A percentile compares a stretch with the other conserved stretches of the same genome.
Conservation (phyloP, 1,284 basidiomycete species). For the Fistulinella cinereoalba region DNA sequence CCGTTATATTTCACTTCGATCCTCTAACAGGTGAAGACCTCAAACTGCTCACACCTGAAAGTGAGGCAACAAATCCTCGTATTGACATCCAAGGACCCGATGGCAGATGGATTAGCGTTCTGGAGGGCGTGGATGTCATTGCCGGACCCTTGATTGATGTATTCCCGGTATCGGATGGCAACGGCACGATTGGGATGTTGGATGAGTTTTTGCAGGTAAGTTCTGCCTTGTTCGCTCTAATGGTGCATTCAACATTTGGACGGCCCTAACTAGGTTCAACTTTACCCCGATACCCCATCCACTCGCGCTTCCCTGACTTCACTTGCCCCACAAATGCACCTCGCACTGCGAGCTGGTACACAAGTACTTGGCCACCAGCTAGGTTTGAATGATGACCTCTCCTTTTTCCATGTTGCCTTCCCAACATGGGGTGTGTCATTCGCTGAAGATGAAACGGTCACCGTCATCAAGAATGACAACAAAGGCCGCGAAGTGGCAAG, state of each 20-base stretch:
- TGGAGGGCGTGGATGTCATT: constrained; percentile 61
- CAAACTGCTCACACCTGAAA: constrained; percentile 18
- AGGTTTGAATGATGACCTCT: constrained; percentile 41
- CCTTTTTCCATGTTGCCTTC: constrained; percentile 49
- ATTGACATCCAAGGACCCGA: constrained; percentile 6
- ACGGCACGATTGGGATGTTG: constrained; percentile 56
- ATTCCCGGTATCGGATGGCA: constrained; percentile 47
- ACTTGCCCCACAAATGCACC: constrained; percentile 45
- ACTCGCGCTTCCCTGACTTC: constrained; percentile 43
- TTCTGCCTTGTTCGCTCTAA: background rate
- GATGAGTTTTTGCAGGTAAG: constrained; percentile 66
- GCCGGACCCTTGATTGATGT: constrained; percentile 56
- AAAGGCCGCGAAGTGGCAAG: constrained; percentile 63
- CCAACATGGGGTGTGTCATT: constrained; percentile 68
- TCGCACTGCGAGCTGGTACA: constrained; percentile 52
- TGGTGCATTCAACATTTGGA: background rate
- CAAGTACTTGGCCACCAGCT: constrained; percentile 59
- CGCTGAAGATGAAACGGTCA: constrained; percentile 49
- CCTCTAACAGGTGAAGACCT: constrained; percentile 72
- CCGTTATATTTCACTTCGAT: constrained; percentile 76
- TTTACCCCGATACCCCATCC: constrained; percentile 59
- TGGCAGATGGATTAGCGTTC: constrained; percentile 16
- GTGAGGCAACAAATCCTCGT: background rate
- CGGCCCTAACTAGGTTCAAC: constrained; percentile 43
- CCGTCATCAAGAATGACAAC: constrained; percentile 45